Conservation (phyloP, 2,329 filamentous ascomycete genomes). For the Neoascochyta sp. region DNA sequence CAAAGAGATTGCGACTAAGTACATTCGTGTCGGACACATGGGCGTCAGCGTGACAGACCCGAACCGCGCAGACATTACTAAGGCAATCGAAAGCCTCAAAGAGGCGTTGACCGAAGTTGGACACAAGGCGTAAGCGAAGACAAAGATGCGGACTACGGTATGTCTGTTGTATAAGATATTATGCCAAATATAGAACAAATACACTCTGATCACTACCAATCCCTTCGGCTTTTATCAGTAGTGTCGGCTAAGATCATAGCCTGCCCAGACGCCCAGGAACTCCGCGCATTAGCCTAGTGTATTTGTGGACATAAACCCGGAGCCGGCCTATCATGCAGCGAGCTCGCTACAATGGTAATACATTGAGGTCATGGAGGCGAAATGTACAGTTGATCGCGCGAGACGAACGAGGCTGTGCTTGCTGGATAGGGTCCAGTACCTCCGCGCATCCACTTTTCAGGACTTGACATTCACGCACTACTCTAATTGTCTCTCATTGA, state of each 20-base stretch:
- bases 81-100: conserved; percentile 74
- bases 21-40: conserved; percentile 97
- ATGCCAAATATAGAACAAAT: conserved; percentile 2
- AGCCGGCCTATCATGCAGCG: conserved; percentile 6
- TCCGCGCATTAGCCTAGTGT: conserved; percentile 2
- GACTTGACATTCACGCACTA: too few species aligned
- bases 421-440: too few species aligned
- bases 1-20: conserved; percentile 90
- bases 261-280: conserved; percentile 5
- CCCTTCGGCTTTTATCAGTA: too few species aligned
- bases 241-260: too few species aligned
- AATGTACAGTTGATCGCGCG: too few species aligned
- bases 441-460: too few species aligned
- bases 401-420: conserved; percentile 7
- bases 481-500: too few species aligned
- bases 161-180: conserved; percentile 1
- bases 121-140: conserved; percentile 44
- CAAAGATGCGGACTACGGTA: too few species aligned
- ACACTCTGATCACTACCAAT: neutral
- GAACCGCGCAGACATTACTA: conserved; percentile 74
- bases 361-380: too few species aligned
- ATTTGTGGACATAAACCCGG: conserved; percentile 7
- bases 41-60: conserved; percentile 87
- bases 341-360: conserved; percentile 1
- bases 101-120: conserved; percentile 72